A percentile compares a stretch with the other conserved stretches of the same genome.
These are phyloP conservation scores for Candida dajiaensis DNA, from an alignment of 805 yeast species.

Conservation along the genomic window DNA sequence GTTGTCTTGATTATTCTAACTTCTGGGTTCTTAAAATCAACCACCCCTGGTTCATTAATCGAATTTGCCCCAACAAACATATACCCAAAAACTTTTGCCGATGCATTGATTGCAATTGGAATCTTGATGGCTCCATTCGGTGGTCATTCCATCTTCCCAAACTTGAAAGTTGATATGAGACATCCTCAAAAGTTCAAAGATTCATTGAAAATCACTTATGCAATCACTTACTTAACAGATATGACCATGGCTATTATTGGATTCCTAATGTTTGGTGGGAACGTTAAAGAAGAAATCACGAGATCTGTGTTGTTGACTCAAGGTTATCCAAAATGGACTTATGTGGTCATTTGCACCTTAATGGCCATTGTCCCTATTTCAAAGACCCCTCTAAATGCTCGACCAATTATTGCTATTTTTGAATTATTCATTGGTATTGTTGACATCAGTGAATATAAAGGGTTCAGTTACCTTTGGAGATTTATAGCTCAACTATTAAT, in stretches of 20 bases:
- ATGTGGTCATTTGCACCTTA: slow-evolving; percentile 52
- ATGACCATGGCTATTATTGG: slow-evolving; percentile 61
- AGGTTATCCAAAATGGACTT: slow-evolving; percentile 63
- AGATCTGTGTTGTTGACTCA: slow-evolving; percentile 59
- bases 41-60: slow-evolving; percentile 70
- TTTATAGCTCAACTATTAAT: slow-evolving; percentile 9
- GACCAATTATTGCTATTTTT: slow-evolving; percentile 71
- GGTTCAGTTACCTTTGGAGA: slow-evolving; percentile 16
- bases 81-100: slow-evolving; percentile 51
- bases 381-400: slow-evolving; percentile 75
- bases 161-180: slow-evolving; percentile 65
- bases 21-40: slow-evolving; percentile 57
- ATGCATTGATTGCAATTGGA: slow-evolving; percentile 57
- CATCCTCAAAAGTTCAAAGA: slow-evolving; percentile 50
- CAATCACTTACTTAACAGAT: slow-evolving; percentile 56
- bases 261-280: slow-evolving; percentile 74
- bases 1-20: slow-evolving; percentile 52
- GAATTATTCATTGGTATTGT: slow-evolving; percentile 44
- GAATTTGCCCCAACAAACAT: slow-evolving; percentile 58
- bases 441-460: slow-evolving; percentile 17
- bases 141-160: slow-evolving; percentile 79
- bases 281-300: slow-evolving; percentile 68
- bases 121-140: slow-evolving; percentile 78
- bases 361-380: slow-evolving; percentile 84
- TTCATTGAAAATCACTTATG: slow-evolving; percentile 53